phyloP scores from a whole-genome alignment of 768 basidiomycete species.

The Suillus cothurnatus region DNA sequence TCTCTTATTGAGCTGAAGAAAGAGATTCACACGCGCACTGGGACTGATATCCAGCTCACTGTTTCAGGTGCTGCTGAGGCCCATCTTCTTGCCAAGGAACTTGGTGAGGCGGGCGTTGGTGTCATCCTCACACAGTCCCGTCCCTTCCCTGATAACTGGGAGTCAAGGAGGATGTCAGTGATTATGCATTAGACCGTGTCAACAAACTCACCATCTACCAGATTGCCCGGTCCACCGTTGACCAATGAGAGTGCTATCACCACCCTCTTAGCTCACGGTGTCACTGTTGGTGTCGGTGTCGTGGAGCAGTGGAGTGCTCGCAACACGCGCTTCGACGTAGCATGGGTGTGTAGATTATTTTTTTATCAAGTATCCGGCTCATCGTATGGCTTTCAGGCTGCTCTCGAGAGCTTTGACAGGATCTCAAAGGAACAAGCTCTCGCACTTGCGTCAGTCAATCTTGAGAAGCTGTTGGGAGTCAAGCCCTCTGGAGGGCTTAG shows the following conservation, averaged over 20 bases:
- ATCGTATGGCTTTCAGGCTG: constrained; percentile 31
- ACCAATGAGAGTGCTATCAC: constrained; percentile 54
- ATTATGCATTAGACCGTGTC: neutral
- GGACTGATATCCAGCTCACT: constrained; percentile 52
- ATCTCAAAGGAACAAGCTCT: constrained; percentile 51
- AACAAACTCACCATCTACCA: constrained; percentile 17
- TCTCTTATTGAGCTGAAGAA: constrained; percentile 70
- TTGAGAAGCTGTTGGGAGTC: constrained; percentile 48
- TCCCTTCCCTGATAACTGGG: constrained; percentile 77
- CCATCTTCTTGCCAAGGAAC: constrained; percentile 70
- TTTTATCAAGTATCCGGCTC: constrained; percentile 26
- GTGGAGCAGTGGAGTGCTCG: constrained; percentile 71
- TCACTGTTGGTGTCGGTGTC: constrained; percentile 72
- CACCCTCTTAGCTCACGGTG: constrained; percentile 64
- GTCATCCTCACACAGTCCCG: constrained; percentile 69
- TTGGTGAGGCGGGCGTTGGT: constrained; percentile 68
- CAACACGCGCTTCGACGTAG: constrained; percentile 77
- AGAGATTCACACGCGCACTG: constrained; percentile 53
- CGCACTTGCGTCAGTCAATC: constrained; percentile 53
- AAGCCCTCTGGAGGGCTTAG: constrained; percentile 27
- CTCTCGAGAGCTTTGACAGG: constrained; percentile 39
- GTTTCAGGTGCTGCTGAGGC: constrained; percentile 72
- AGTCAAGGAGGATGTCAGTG: constrained; percentile 42
- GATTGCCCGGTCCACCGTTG: constrained; percentile 33
- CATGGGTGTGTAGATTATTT: constrained; percentile 60